These are phyloP conservation scores for Colletotrichum musae DNA, from an alignment of 2,329 filamentous ascomycete species.

Conservation along the genomic window DNA sequence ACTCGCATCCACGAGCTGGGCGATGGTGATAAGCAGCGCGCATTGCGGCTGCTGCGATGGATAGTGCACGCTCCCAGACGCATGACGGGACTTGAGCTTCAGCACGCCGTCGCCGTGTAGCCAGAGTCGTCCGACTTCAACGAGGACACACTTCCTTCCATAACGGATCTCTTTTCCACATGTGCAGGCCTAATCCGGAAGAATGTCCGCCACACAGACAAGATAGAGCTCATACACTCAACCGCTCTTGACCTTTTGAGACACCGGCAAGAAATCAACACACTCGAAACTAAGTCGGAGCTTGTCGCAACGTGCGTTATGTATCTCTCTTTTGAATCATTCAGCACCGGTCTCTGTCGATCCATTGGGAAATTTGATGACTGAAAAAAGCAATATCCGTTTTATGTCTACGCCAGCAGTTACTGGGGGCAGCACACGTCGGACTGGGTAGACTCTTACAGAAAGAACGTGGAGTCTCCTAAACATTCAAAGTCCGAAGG, in stretches of 20 bases:
- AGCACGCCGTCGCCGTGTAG: background rate
- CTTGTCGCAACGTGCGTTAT: background rate
- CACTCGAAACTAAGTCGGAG: background rate
- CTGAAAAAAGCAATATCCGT: background rate
- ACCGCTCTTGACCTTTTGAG: background rate
- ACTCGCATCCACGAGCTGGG: background rate
- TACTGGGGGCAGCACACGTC: background rate
- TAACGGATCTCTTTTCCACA: background rate
- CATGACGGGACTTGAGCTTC: background rate
- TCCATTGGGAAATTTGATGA: background rate
- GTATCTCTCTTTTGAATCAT: background rate
- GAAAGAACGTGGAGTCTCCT: background rate
- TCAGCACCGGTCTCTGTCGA: background rate
- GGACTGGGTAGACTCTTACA: background rate
- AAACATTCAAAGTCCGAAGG: background rate
- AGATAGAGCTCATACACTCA: background rate
- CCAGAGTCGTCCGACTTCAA: background rate
- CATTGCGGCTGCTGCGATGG: background rate
- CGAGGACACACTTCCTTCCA: background rate
- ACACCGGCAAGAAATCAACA: background rate
- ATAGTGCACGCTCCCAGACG: background rate
- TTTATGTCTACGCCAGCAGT: background rate
- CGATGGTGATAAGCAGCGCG: background rate
- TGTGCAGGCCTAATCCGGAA: background rate
- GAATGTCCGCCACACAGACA: background rate